Base-by-base conservation (phyloP, 345 rosid species). In the Euclidium syriacum region DNA sequence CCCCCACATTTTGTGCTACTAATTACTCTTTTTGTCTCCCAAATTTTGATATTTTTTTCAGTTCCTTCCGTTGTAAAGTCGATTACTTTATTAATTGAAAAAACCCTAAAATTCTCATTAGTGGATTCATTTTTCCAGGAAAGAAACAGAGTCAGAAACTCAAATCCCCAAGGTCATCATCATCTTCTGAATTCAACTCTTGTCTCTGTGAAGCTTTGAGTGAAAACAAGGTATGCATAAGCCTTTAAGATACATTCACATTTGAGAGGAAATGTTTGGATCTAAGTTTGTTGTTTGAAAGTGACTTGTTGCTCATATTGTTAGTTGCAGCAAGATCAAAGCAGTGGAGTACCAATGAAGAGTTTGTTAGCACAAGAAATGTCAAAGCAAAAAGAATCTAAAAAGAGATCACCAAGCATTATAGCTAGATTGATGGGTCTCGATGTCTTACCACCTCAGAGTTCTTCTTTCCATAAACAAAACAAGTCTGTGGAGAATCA, bases 361-460 rank as follows among this genome's bases (percentile, higher is more conserved):
- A 84, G 78, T 72, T 75, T 89, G 67, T 72, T 89, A 55, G 91
- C 87, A 6, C 81, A 84, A 73, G 95, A 88, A 79, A 88, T 90
- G 97, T 77, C 86, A 3, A 83, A 69, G 77, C 95, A 88, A 44
- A 75, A 74, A 38, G 94, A 82, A 72, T 60, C 81, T 53, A 95
- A 80, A 66, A 83, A 77, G 58, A 81, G 89, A 60, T 65, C 96
- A 43, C 96, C 92, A 3, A 77, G 90, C 64, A 84, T 88, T 58
- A 86, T 95, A 71, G 99, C 94, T 4, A 78, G 91, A 64, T 68
- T 95, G 68, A 95, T 90, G 99, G 99, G 99, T 69, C 84, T 95
- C 27, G 98, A 95, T 46, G 94, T 84, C 30, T 52, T 86, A 74
- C 96, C 97, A 9, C 71, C 84, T 73, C 79, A 62, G 62, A 84